phyloP scores from a whole-genome alignment of 1,284 basidiomycete genomes.

The Ustilago trichophora region DNA sequence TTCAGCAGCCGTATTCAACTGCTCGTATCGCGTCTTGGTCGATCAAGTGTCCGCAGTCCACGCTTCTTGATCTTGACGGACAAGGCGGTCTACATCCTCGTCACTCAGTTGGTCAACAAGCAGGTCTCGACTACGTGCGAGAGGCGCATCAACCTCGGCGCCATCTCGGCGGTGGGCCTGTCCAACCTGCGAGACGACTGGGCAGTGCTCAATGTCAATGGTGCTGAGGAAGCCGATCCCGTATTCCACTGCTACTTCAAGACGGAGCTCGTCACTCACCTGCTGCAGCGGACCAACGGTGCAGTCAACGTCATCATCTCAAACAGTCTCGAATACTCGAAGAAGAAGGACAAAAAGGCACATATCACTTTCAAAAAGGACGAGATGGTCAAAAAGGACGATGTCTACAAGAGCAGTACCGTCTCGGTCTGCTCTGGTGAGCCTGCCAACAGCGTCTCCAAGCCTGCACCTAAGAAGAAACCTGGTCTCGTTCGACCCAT shows the following conservation, averaged over 20 bases:
- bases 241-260: slow-evolving; percentile 92
- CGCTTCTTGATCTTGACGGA: slow-evolving; percentile 88
- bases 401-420: slow-evolving; percentile 91
- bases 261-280: slow-evolving; percentile 87
- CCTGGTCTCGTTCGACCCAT: slow-evolving; percentile 83
- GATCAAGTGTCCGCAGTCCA: slow-evolving; percentile 91
- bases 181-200: slow-evolving; percentile 94
- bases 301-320: slow-evolving; percentile 73
- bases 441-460: slow-evolving; percentile 79
- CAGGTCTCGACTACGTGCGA: slow-evolving; percentile 77
- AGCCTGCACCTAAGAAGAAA: slow-evolving; percentile 86
- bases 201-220: slow-evolving; percentile 74
- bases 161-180: slow-evolving; percentile 84
- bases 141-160: slow-evolving; percentile 86
- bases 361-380: slow-evolving; percentile 89
- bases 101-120: slow-evolving; percentile 71
- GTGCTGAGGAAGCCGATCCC: slow-evolving; percentile 87
- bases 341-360: slow-evolving; percentile 96
- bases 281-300: slow-evolving; percentile 82
- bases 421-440: slow-evolving; percentile 90
- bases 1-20: slow-evolving; percentile 89
- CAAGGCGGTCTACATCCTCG: slow-evolving; percentile 86
- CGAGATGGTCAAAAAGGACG: slow-evolving; percentile 79
- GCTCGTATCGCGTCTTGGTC: slow-evolving; percentile 83
- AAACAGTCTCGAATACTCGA: slow-evolving; percentile 73